Conservation (phyloP, 352 stramenopile genomes). For the Globisporangium rhizosaccharum region DNA sequence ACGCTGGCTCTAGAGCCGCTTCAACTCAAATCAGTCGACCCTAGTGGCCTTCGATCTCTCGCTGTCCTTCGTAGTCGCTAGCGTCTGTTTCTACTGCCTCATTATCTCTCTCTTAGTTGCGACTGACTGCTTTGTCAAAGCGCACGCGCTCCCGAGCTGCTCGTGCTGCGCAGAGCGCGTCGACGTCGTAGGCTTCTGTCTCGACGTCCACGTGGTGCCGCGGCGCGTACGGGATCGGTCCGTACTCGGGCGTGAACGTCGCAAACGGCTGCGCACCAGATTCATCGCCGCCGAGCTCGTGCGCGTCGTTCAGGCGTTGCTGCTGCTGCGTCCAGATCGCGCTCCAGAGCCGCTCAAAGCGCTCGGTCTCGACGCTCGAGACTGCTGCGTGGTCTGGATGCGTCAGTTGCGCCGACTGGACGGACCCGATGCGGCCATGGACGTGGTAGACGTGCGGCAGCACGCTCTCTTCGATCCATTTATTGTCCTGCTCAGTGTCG, state of each 20-base stretch:
- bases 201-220: slow-evolving; percentile 20
- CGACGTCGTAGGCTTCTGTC: slow-evolving; percentile 44
- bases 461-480: slow-evolving; percentile 35
- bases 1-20: no score
- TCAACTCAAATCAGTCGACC: no score
- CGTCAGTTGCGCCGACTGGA: slow-evolving; percentile 45
- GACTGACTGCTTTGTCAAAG: slow-evolving; percentile 13
- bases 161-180: slow-evolving; percentile 37
- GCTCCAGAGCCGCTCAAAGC: slow-evolving; percentile 54
- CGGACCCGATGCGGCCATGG: slow-evolving; percentile 51
- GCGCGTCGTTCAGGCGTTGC: slow-evolving; percentile 5
- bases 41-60: neutral
- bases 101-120: no score
- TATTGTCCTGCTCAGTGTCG: slow-evolving; percentile 35
- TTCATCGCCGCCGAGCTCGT: no score
- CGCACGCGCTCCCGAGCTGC: slow-evolving; percentile 25
- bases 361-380: slow-evolving; percentile 25
- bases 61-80: neutral
- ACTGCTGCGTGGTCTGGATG: slow-evolving; percentile 25
- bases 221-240: slow-evolving; percentile 57
- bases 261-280: slow-evolving; percentile 13
- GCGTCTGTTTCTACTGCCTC: neutral
- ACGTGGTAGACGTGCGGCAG: slow-evolving; percentile 55
- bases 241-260: slow-evolving; percentile 73
- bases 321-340: slow-evolving; percentile 38